Evolutionary conservation across 805 yeast genomes (phyloP), one percentile per base, ranked within the genome.

Genomic region (Maudiozyma pseudohumilis): DNA sequence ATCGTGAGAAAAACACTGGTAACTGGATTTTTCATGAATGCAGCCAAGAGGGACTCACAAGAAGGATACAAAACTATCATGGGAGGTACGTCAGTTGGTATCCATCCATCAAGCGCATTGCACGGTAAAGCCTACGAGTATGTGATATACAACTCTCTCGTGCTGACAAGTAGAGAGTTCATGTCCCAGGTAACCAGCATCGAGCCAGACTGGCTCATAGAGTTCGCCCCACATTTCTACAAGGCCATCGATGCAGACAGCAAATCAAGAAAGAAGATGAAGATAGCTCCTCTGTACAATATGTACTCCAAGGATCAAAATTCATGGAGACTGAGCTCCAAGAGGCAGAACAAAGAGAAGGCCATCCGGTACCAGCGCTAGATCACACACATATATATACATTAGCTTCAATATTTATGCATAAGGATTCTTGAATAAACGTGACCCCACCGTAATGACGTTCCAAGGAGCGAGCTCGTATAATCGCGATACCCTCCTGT

Each of bases 141-240:
- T 60, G 80, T 87, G 32, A 58, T 89, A 7, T 88, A 85, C 51
- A 87, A 87, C 51, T 82, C 87, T 23, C 67, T 87, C 37, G 72
- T 87, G 22, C 67, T 86, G 46, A 89, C 98, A 0, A 73, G 82
- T 12, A 77, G 78, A 52, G 97, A 89, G 66, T 92, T 83, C 53
- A 86, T 89, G 95, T 82, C 92, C 39, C 86, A 86, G 48, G 78
- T 81, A 21, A 81, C 88, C 13, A 71, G 72, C n/a, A 75, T 92
- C 25, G 87, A 86, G 36, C 83, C 95, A 0, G 69, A 68, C 44
- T 84, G 95, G 95, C 63, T 89, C 23, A 61, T 75, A 33, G 73
- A 80, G 57, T 44, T 53, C 33, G 86, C 88, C 6, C 85, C 88
- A 3, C 75, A 73, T 31, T 86, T 79, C 58, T 89, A 80, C 68